Conservation (phyloP, 768 basidiomycete genomes). For the Macrocybe gigantea region DNA sequence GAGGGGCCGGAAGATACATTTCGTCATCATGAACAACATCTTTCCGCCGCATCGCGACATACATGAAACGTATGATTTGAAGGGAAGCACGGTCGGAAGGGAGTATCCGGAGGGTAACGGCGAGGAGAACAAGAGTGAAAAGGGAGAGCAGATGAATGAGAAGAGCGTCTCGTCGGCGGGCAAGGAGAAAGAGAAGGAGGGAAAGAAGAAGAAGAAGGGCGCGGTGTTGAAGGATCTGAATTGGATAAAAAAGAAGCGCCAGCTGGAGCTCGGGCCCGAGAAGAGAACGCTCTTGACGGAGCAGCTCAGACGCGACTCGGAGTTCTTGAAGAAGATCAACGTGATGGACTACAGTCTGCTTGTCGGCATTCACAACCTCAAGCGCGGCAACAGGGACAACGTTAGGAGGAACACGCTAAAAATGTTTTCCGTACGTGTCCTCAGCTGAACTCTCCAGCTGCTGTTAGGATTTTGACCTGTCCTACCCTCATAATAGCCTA, state of each 20-base stretch:
- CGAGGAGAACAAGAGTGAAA: slow-evolving; percentile 48
- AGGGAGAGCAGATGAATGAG: slow-evolving; percentile 89
- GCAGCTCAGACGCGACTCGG: slow-evolving; percentile 83
- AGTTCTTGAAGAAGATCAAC: slow-evolving; percentile 71
- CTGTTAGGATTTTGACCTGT: not conserved
- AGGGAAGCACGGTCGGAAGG: slow-evolving; percentile 89
- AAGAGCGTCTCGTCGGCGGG: too few relatives aligned
- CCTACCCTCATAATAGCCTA: slow-evolving; percentile 42
- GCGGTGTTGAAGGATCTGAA: slow-evolving; percentile 96
- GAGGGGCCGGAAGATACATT: slow-evolving; percentile 91
- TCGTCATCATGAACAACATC: slow-evolving; percentile 99
- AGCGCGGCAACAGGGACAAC: slow-evolving; percentile 87
- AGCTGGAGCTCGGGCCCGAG: slow-evolving; percentile 91
- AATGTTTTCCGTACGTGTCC: slow-evolving; percentile 76
- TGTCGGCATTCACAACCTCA: slow-evolving; percentile 91
- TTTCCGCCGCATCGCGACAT: slow-evolving; percentile 97
- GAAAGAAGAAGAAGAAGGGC: slow-evolving; percentile 69
- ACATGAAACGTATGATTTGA: slow-evolving; percentile 96
- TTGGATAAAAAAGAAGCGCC: slow-evolving; percentile 80
- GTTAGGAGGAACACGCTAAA: slow-evolving; percentile 85
- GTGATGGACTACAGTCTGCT: slow-evolving; percentile 98
- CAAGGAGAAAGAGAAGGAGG: slow-evolving; percentile 58
- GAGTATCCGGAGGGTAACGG: slow-evolving; percentile 82
- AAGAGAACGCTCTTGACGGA: slow-evolving; percentile 88
- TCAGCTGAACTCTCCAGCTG: not conserved